These are phyloP conservation scores for Pythium dissotocum DNA, from an alignment of 352 stramenopile species.

Conservation along the genomic window DNA sequence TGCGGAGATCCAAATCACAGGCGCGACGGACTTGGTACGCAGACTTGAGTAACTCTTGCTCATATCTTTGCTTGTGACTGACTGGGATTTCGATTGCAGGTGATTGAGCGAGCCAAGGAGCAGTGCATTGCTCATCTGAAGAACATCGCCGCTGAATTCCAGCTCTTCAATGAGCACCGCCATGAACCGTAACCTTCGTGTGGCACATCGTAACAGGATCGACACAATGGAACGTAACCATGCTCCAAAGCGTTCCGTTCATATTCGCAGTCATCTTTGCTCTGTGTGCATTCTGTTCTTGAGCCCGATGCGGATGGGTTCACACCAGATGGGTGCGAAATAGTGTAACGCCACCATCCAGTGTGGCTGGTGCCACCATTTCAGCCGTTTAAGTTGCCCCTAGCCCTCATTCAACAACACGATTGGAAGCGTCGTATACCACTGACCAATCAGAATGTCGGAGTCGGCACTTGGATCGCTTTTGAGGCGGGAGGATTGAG, in stretches of 20 bases:
- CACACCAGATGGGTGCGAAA: conserved; percentile 20
- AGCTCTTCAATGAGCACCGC: conserved; percentile 5
- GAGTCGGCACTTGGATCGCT: conserved; percentile 11
- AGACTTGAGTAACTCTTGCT: neutral
- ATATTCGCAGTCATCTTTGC: neutral
- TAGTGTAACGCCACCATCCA: conserved; percentile 8
- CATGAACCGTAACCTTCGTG: neutral
- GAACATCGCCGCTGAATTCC: conserved; percentile 11
- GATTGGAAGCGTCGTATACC: neutral
- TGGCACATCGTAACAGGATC: neutral
- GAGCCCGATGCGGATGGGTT: conserved; percentile 12
- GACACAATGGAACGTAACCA: neutral
- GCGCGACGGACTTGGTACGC: conserved; percentile 22
- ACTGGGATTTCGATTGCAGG: conserved; percentile 1
- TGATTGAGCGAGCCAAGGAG: conserved; percentile 26
- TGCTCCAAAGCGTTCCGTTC: neutral
- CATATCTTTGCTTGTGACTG: neutral
- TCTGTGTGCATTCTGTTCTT: neutral
- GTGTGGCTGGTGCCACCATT: conserved; percentile 3
- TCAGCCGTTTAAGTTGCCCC: neutral
- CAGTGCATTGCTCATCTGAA: conserved; percentile 19
- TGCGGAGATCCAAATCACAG: conserved; percentile 29
- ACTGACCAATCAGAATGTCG: neutral
- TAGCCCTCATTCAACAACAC: conserved; percentile 13
- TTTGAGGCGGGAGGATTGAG: neutral